A percentile compares a stretch with the other conserved stretches of the same genome.
These are phyloP conservation scores for Dryadomyces sulphureus DNA, from an alignment of 2,329 filamentous ascomycete species.

Conservation along the genomic window DNA sequence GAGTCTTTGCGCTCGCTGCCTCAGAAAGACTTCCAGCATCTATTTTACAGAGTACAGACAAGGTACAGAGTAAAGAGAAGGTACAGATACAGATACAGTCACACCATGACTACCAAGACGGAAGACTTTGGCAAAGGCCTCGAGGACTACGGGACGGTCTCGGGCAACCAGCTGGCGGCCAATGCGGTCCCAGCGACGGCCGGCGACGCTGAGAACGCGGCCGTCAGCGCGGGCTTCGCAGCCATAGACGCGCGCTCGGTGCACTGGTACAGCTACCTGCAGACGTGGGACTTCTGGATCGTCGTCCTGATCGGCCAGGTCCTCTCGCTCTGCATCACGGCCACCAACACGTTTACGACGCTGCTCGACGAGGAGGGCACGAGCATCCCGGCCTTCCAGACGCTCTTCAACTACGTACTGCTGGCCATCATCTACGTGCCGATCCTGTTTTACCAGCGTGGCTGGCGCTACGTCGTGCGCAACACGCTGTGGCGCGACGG, in stretches of 20 bases:
- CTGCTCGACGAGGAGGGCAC: constrained; percentile 53
- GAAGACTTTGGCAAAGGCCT: constrained; percentile 1
- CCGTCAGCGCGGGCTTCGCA: constrained; percentile 35
- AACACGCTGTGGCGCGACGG: constrained; percentile 53
- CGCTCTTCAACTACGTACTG: constrained; percentile 84
- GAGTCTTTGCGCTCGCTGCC: constrained; percentile 52
- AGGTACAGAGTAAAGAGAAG: no score
- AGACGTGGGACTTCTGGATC: constrained; percentile 76
- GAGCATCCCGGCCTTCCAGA: constrained; percentile 88
- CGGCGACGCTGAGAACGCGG: constrained; percentile 17
- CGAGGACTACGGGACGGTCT: not conserved
- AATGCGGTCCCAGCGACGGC: not conserved
- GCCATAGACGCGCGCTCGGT: constrained; percentile 37
- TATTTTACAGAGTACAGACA: no score
- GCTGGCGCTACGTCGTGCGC: constrained; percentile 51
- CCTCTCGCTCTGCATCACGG: constrained; percentile 78
- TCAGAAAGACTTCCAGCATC: constrained; percentile 51
- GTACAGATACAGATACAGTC: no score
- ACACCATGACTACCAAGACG: not conserved
- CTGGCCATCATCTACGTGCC: constrained; percentile 70
- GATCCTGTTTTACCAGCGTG: constrained; percentile 66
- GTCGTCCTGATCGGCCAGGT: constrained; percentile 70
- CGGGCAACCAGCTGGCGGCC: not conserved
- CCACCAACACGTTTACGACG: constrained; percentile 78
- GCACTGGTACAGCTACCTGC: constrained; percentile 60